Evolutionary conservation across 805 yeast genomes (phyloP), one percentile per base, ranked within the genome.

Genomic region (Teunomyces pallodes): DNA sequence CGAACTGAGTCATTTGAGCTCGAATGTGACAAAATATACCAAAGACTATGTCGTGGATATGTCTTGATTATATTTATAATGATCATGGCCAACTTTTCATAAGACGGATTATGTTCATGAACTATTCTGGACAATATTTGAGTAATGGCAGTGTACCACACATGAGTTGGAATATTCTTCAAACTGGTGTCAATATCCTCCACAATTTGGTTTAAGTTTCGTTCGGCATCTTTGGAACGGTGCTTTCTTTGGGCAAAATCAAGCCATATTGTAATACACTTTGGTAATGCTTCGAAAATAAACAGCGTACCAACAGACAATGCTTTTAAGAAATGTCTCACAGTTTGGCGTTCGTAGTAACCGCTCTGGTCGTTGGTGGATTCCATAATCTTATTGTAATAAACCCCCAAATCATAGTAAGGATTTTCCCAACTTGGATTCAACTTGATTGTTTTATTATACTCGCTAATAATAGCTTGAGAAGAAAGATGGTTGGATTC

Each of bases 241-340:
- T 51, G 50, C 5, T 56, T 49, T 26, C 49, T 54, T 40, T 72
- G 75, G 1, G 77, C 82, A 62, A 85, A 87, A 56, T 91, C 96
- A 20, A 94, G 70, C 99, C 99, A 94, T 7, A 88, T 77, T 0
- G 96, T 90, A 4, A 91, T 77, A n/a, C 89, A 79, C 58, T 90
- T 90, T 0, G 99, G 98, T 16, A 94, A 69, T 0, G 92, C 86
- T 65, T 94, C 97, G 59, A 83, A 83, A 2, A 88, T 77, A 58
- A 82, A 86, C 32, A 80, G 76, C 2, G 83, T 75, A 1, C 94
- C 90, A 36, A 75, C 71, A 8, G 76, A 74, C 24, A 88, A 74
- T 0, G 92, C 81, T 29, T 78, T 74, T 29, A 82, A 66, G 57
- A 85, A 87, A 36, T 77, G 70, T 7, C 74, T 61, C 7, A 87